These are phyloP conservation scores for Trichoderma sp. DNA, from an alignment of 2,329 filamentous ascomycete species.

Conservation along the genomic window DNA sequence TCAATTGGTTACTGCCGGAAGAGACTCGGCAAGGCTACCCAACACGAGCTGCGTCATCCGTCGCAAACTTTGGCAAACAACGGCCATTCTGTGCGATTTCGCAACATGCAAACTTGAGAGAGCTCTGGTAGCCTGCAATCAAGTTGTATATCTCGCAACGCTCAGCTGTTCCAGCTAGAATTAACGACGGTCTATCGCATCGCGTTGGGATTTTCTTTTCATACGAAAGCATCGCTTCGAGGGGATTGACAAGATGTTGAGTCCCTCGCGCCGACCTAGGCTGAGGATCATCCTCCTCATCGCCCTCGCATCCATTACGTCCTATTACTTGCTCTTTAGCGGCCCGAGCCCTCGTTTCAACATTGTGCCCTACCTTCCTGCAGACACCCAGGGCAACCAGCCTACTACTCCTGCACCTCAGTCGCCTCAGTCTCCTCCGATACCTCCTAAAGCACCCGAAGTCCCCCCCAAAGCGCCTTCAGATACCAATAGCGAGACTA, in stretches of 20 bases:
- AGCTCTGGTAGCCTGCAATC: constrained; percentile 8
- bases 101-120: constrained; percentile 18
- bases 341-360: constrained; percentile 34
- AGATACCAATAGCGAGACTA: not conserved
- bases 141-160: not conserved
- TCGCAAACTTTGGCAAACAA: constrained; percentile 30
- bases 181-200: not conserved
- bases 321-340: constrained; percentile 46
- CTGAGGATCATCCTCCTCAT: constrained; percentile 44
- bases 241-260: constrained; percentile 36
- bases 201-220: not conserved
- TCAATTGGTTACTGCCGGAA: not conserved
- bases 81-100: not conserved
- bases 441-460: not conserved
- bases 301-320: constrained; percentile 38
- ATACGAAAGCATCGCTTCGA: not conserved
- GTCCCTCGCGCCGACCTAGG: constrained; percentile 36
- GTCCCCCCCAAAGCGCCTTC: not conserved
- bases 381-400: not conserved
- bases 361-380: constrained; percentile 35
- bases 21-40: not conserved
- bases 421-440: not conserved
- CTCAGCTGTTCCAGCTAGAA: not conserved
- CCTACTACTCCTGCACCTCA: not conserved
- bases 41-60: constrained; percentile 5